Conservation (phyloP, 495 filamentous ascomycete genomes). For the Tuber borchii region DNA sequence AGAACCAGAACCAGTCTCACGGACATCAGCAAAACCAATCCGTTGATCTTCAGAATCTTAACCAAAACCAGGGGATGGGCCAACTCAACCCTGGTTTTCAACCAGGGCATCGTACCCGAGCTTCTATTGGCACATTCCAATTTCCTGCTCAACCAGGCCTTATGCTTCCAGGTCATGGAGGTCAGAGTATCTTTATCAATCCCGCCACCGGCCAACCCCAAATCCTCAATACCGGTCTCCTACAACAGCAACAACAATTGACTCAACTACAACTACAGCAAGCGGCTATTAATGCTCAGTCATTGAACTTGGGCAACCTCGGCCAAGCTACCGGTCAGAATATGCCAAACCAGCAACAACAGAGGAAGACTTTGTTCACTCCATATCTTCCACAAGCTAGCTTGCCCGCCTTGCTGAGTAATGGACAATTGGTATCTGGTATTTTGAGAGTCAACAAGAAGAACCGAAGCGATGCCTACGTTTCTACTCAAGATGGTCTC, state of each 20-base stretch:
- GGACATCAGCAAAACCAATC: constrained; percentile 31
- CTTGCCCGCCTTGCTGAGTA: constrained; percentile 78
- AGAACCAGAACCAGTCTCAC: constrained; percentile 53
- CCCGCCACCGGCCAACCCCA: constrained; percentile 48
- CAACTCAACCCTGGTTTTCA: constrained; percentile 77
- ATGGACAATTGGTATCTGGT: constrained; percentile 91
- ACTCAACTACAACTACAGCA: constrained; percentile 89
- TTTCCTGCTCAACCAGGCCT: constrained; percentile 88
- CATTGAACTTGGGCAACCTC: constrained; percentile 56
- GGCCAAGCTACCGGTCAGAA: constrained; percentile 61
- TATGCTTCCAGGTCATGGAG: constrained; percentile 48
- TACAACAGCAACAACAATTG: constrained; percentile 81
- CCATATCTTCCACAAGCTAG: constrained; percentile 95
- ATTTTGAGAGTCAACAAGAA: constrained; percentile 98
- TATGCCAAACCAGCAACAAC: constrained; percentile 67
- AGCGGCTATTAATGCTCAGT: constrained; percentile 72
- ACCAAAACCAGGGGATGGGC: constrained; percentile 51
- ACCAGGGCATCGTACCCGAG: constrained; percentile 79
- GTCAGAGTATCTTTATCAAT: constrained; percentile 42
- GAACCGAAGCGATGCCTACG: constrained; percentile 96
- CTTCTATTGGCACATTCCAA: constrained; percentile 82
- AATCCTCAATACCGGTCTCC: constrained; percentile 68
- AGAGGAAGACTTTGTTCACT: constrained; percentile 97
- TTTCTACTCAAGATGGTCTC: constrained; percentile 76
- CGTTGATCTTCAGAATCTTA: constrained; percentile 47